phyloP scores from a whole-genome alignment of 306 rosid genomes.

The Vigna reflexopilosa region DNA sequence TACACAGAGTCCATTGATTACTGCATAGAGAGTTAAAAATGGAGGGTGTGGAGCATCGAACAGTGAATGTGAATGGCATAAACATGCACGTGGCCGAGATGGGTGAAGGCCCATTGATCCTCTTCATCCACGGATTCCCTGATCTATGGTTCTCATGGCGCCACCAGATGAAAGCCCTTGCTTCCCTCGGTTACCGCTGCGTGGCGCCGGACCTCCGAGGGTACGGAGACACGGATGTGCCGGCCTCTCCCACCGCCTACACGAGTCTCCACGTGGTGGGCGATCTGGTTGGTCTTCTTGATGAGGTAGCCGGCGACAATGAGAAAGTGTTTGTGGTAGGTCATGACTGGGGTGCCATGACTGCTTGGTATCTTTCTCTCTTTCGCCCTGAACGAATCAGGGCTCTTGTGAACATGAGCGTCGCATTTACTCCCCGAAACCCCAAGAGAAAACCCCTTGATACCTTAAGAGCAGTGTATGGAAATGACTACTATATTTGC shows the following conservation, averaged over 20 bases:
- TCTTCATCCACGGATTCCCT: conserved; percentile 88
- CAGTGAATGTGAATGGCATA: conserved; percentile 67
- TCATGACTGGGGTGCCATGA: conserved; percentile 87
- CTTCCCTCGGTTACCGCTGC: conserved; percentile 71
- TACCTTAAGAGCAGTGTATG: conserved; percentile 56
- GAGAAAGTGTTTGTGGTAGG: conserved; percentile 86
- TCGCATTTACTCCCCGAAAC: conserved; percentile 59
- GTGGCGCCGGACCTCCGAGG: conserved; percentile 87
- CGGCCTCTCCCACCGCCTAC: conserved; percentile 47
- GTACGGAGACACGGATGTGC: conserved; percentile 71
- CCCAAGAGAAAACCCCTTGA: conserved; percentile 61
- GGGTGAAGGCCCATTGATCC: conserved; percentile 74
- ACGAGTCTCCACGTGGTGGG: conserved; percentile 69
- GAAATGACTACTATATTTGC: conserved; percentile 69
- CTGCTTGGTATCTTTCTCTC: conserved; percentile 70
- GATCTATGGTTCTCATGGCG: conserved; percentile 88
- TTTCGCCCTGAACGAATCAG: conserved; percentile 70
- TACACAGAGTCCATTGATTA: too few relatives aligned
- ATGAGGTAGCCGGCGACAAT: conserved; percentile 48
- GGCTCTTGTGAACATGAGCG: conserved; percentile 73
- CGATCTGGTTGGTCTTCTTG: conserved; percentile 66
- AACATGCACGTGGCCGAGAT: conserved; percentile 81
- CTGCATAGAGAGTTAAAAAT: background rate
- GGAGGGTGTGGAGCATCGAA: conserved; percentile 65
- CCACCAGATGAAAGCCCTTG: conserved; percentile 72